phyloP scores from a whole-genome alignment of 2,329 filamentous ascomycete species.

The Periglandula ipomoeae region DNA sequence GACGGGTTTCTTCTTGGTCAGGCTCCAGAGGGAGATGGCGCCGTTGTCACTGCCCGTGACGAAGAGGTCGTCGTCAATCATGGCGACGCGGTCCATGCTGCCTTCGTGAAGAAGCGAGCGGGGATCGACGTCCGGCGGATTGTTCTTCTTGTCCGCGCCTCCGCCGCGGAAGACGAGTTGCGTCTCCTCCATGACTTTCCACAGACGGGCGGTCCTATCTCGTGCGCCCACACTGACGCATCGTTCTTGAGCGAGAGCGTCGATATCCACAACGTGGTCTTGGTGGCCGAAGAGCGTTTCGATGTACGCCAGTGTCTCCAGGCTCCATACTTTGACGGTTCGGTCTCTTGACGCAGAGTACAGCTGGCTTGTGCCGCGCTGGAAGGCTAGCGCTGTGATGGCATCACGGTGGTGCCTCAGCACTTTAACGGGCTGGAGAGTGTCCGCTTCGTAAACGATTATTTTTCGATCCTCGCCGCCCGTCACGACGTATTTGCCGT shows the following conservation, averaged over 20 bases:
- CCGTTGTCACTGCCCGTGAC: slow-evolving; percentile 93
- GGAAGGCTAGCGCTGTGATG: slow-evolving; percentile 77
- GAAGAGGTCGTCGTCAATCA: slow-evolving; percentile 81
- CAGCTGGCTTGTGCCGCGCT: slow-evolving; percentile 79
- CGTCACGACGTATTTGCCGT: slow-evolving; percentile 85
- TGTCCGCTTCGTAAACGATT: slow-evolving; percentile 79
- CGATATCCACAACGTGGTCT: slow-evolving; percentile 77
- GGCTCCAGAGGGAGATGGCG: slow-evolving; percentile 74
- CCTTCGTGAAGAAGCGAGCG: slow-evolving; percentile 60
- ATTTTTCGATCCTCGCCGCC: slow-evolving; percentile 78
- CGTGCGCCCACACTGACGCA: slow-evolving; percentile 86
- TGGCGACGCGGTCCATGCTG: slow-evolving; percentile 84
- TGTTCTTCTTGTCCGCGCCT: slow-evolving; percentile 50
- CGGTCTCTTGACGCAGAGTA: slow-evolving; percentile 87
- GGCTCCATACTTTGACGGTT: slow-evolving; percentile 90
- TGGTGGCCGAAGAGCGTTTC: slow-evolving; percentile 97
- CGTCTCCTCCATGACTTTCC: slow-evolving; percentile 93
- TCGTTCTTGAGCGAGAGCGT: slow-evolving; percentile 73
- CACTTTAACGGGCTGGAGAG: slow-evolving; percentile 67
- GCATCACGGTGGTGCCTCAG: slow-evolving; percentile 90
- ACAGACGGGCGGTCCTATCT: slow-evolving; percentile 83
- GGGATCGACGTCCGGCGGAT: slow-evolving; percentile 31
- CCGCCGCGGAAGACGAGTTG: slow-evolving; percentile 93
- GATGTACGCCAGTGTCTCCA: slow-evolving; percentile 86
- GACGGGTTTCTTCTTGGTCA: slow-evolving; percentile 90